A percentile compares a stretch with the other conserved stretches of the same genome.
Conservation (phyloP, 306 rosid genomes). For the Cicer arietinum region DNA sequence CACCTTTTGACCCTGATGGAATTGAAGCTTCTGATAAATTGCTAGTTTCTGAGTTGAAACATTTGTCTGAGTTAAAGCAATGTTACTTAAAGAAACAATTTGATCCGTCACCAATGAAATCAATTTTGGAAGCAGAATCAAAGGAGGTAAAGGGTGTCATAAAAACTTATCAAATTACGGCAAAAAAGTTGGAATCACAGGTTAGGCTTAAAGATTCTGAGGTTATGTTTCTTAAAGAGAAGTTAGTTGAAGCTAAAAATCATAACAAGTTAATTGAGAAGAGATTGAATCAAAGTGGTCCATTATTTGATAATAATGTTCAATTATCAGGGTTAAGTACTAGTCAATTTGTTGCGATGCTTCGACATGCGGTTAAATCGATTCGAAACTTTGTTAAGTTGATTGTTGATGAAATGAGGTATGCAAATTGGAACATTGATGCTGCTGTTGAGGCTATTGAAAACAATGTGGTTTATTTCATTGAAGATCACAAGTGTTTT, state of each 20-base stretch:
- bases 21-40: constrained; percentile 71
- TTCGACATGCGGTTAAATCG: constrained; percentile 65
- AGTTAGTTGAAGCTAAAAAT: constrained; percentile 63
- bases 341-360: constrained; percentile 61
- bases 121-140: constrained; percentile 66
- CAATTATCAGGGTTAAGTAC: constrained; percentile 65
- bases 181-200: constrained; percentile 80
- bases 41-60: constrained; percentile 67
- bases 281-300: constrained; percentile 75
- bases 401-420: constrained; percentile 72
- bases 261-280: constrained; percentile 67
- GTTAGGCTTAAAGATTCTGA: constrained; percentile 79
- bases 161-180: constrained; percentile 64
- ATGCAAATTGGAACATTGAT: constrained; percentile 66
- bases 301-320: constrained; percentile 51
- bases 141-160: constrained; percentile 77
- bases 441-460: constrained; percentile 68
- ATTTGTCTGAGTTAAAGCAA: constrained; percentile 80
- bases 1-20: constrained; percentile 82
- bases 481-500: constrained; percentile 79
- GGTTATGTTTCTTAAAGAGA: constrained; percentile 70
- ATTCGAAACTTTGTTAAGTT: constrained; percentile 65
- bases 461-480: constrained; percentile 54
- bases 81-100: constrained; percentile 76
- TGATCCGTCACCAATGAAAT: constrained; percentile 66